Conservation (phyloP, 1,284 basidiomycete species). For the Trichosporon sp. region DNA sequence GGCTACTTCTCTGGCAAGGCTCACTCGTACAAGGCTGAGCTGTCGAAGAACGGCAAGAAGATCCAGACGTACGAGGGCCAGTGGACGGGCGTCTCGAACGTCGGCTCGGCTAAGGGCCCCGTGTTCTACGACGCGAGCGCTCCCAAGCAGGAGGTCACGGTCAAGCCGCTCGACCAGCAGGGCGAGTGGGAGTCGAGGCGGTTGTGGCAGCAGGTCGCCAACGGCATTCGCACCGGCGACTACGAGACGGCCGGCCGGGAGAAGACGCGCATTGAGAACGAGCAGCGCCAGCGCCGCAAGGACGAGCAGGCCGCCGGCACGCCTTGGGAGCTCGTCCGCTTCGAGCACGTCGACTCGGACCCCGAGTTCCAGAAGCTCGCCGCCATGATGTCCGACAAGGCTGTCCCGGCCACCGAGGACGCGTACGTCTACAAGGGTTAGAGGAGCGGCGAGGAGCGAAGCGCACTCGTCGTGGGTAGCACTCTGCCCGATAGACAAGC, state of each 20-base stretch:
- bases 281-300: slow-evolving; percentile 83
- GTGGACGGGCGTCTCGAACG: slow-evolving; percentile 71
- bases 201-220: slow-evolving; percentile 84
- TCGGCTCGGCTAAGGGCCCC: slow-evolving; percentile 62
- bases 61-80: slow-evolving; percentile 76
- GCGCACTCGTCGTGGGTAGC: no score
- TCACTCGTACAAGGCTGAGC: slow-evolving; percentile 84
- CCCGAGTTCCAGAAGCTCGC: slow-evolving; percentile 65
- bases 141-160: slow-evolving; percentile 70
- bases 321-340: slow-evolving; percentile 77
- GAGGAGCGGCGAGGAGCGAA: neutral
- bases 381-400: slow-evolving; percentile 50
- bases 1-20: slow-evolving; percentile 93
- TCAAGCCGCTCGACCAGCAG: slow-evolving; percentile 66
- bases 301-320: slow-evolving; percentile 76
- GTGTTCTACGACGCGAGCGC: slow-evolving; percentile 60
- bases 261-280: slow-evolving; percentile 93
- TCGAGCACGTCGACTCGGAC: slow-evolving; percentile 69
- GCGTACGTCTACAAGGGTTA: slow-evolving; percentile 50
- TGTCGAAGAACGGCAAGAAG: slow-evolving; percentile 58
- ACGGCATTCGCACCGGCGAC: slow-evolving; percentile 86
- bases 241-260: slow-evolving; percentile 88
- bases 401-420: slow-evolving; percentile 55
- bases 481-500: no score
- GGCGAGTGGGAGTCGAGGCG: slow-evolving; percentile 82